Percentiles rank a stretch among this genome's conserved stretches.
phyloP scores from a whole-genome alignment of 495 filamentous ascomycete species.

The Neohortaea acidophila region DNA sequence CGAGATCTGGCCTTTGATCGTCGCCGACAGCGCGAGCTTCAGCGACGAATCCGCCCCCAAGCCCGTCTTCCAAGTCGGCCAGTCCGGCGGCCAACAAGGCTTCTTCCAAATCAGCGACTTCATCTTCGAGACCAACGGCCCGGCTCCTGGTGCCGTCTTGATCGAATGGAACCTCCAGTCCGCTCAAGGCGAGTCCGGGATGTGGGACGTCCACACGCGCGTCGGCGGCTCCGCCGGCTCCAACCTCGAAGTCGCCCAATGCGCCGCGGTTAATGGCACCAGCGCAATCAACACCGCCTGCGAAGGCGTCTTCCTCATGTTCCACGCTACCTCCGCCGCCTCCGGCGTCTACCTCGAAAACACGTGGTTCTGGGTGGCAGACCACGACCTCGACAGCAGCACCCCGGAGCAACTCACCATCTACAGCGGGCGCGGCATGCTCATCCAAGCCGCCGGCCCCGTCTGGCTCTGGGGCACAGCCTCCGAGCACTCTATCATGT shows the following conservation, averaged over 20 bases:
- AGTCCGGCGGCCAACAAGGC: slow-evolving; percentile 28
- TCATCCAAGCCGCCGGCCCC: slow-evolving; percentile 40
- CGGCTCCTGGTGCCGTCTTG: slow-evolving; percentile 53
- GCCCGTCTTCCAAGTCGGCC: slow-evolving; percentile 49
- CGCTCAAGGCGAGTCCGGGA: slow-evolving; percentile 26
- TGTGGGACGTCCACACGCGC: slow-evolving; percentile 35
- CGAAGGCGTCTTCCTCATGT: slow-evolving; percentile 29
- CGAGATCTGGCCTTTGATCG: slow-evolving; percentile 47
- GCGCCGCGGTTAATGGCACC: slow-evolving; percentile 21
- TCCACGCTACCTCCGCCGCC: slow-evolving; percentile 23
- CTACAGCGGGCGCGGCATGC: slow-evolving; percentile 32
- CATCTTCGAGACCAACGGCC: slow-evolving; percentile 45
- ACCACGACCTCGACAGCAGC: slow-evolving; percentile 29
- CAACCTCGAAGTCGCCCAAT: slow-evolving; percentile 23
- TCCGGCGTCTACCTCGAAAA: slow-evolving; percentile 29
- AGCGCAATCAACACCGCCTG: slow-evolving; percentile 28
- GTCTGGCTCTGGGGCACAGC: slow-evolving; percentile 54
- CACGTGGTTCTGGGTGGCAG: slow-evolving; percentile 30
- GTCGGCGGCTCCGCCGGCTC: slow-evolving; percentile 32
- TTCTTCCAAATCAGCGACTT: slow-evolving; percentile 44
- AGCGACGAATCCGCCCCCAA: slow-evolving; percentile 44
- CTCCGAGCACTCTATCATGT: slow-evolving; percentile 62
- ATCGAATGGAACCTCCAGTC: slow-evolving; percentile 57
- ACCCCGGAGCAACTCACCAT: slow-evolving; percentile 28
- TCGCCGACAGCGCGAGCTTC: slow-evolving; percentile 46